Evolutionary conservation across 2,329 filamentous ascomycete genomes (phyloP).

Genomic region (Ceratocystis cubensis): DNA sequence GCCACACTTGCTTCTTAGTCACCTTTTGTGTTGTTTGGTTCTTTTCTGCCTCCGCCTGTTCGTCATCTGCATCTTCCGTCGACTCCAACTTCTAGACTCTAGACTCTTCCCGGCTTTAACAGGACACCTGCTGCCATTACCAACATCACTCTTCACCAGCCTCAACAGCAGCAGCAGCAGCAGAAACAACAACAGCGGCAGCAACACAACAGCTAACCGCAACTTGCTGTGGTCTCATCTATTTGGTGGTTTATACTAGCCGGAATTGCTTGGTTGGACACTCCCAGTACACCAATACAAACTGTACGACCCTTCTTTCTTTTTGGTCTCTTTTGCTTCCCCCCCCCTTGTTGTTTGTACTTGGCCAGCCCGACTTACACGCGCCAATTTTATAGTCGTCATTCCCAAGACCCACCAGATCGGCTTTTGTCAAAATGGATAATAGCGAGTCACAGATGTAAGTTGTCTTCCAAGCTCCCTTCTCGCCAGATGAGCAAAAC

Average conservation of each 20-base stretch:
- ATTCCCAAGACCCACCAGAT: neutral
- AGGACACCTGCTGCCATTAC: neutral
- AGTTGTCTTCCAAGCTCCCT: slow-evolving; percentile 27
- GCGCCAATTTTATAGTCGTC: neutral
- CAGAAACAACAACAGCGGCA: neutral
- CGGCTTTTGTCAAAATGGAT: slow-evolving; percentile 34
- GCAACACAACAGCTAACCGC: too few relatives aligned
- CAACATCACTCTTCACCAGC: neutral
- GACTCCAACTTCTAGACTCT: neutral
- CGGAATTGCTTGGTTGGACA: too few relatives aligned
- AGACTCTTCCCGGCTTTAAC: neutral
- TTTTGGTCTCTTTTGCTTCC: neutral
- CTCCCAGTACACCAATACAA: neutral
- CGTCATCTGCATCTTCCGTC: neutral
- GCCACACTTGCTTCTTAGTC: neutral
- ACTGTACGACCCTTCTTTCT: neutral
- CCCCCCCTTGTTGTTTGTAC: neutral
- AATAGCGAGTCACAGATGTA: slow-evolving; percentile 42
- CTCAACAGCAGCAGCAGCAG: too few relatives aligned
- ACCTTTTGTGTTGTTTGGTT: neutral
- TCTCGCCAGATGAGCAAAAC: neutral
- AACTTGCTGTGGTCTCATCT: too few relatives aligned
- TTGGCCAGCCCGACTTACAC: neutral
- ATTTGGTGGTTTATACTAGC: too few relatives aligned
- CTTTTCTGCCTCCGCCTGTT: neutral